Evolutionary conservation across 2,329 filamentous ascomycete species (phyloP).

Genomic region (Emericellopsis cladophorae): DNA sequence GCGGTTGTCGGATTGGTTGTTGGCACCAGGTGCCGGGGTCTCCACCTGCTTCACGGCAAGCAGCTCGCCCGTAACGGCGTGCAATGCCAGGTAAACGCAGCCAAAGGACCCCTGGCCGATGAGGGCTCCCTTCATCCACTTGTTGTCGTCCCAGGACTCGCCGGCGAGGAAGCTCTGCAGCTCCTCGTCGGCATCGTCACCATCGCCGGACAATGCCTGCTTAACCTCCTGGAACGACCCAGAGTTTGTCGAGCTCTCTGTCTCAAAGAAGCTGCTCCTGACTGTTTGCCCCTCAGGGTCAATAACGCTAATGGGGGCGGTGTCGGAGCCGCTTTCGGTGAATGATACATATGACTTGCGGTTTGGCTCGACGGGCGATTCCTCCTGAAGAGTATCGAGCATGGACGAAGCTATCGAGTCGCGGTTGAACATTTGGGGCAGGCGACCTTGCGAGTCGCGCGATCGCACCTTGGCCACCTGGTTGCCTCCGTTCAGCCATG

Average conservation of each 20-base stretch:
- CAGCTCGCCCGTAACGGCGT: constrained; percentile 91
- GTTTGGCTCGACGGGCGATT: constrained; percentile 75
- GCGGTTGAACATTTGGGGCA: constrained; percentile 41
- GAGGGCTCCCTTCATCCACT: constrained; percentile 98
- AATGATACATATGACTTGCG: constrained; percentile 94
- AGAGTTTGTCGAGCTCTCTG: constrained; percentile 50
- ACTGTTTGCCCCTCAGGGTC: constrained; percentile 60
- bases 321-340: constrained; percentile 62
- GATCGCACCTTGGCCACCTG: constrained; percentile 24
- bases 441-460: constrained; percentile 36
- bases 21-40: constrained; percentile 64
- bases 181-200: constrained; percentile 83
- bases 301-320: constrained; percentile 55
- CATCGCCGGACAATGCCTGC: constrained; percentile 77
- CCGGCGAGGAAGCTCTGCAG: constrained; percentile 81
- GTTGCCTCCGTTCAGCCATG: constrained; percentile 54
- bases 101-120: constrained; percentile 97
- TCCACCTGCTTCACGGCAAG: constrained; percentile 98
- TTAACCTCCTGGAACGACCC: constrained; percentile 76
- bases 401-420: constrained; percentile 85
- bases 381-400: constrained; percentile 82
- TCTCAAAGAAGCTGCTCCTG: constrained; percentile 64
- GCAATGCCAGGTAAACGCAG: constrained; percentile 85
- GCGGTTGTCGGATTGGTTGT: constrained; percentile 71
- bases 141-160: constrained; percentile 91